Evolutionary conservation across 2,329 filamentous ascomycete genomes (phyloP).

Genomic region (Fusarium algeriense): DNA sequence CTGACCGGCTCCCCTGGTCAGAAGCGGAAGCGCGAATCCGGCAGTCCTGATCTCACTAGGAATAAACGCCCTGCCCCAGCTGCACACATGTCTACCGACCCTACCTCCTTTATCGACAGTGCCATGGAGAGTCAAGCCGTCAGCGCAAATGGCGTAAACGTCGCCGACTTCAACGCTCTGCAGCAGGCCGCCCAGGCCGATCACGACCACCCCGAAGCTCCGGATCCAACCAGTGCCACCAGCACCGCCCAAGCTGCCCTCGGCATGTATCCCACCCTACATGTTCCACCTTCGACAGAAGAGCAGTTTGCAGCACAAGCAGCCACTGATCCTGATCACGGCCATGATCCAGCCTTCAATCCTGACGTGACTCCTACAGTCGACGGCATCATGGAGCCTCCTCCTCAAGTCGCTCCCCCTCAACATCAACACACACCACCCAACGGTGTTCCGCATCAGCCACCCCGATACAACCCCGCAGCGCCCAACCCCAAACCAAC

Average conservation of each 20-base stretch:
- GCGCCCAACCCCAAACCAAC: constrained; percentile 76
- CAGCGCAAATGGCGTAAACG: constrained; percentile 58
- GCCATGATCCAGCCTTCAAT: constrained; percentile 51
- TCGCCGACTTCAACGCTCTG: constrained; percentile 68
- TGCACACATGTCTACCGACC: constrained; percentile 60
- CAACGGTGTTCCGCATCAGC: constrained; percentile 56
- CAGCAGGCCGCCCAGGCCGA: constrained; percentile 64
- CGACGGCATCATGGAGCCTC: constrained; percentile 49
- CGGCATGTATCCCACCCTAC: constrained; percentile 70
- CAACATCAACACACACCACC: constrained; percentile 51
- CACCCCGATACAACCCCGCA: constrained; percentile 53
- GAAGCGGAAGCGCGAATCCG: constrained; percentile 68
- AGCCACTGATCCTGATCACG: constrained; percentile 51
- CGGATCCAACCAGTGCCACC: constrained; percentile 66
- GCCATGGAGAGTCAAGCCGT: constrained; percentile 61
- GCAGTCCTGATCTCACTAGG: constrained; percentile 63
- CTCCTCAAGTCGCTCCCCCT: constrained; percentile 36
- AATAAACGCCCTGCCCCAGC: constrained; percentile 63
- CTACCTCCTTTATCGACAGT: constrained; percentile 67
- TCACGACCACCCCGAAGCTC: constrained; percentile 62
- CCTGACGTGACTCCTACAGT: constrained; percentile 50
- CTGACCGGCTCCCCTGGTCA: constrained; percentile 59
- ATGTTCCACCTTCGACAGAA: constrained; percentile 69
- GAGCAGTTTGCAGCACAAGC: constrained; percentile 70
- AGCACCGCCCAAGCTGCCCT: constrained; percentile 71